phyloP scores from a whole-genome alignment of 2,329 filamentous ascomycete species.

The Pezicula neosporulosa region DNA sequence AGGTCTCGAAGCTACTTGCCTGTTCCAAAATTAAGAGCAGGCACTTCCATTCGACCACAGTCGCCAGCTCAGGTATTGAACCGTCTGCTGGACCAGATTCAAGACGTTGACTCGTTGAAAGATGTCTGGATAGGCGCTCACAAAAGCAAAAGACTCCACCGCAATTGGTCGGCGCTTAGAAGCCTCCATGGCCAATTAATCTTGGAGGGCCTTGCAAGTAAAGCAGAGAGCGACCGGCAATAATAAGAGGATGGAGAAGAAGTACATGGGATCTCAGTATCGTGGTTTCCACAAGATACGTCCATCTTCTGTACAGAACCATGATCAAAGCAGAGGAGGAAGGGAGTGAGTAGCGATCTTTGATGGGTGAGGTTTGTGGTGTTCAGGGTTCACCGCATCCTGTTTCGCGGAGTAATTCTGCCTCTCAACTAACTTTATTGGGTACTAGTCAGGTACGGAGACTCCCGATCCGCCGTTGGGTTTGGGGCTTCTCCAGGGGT shows the following conservation, averaged over 20 bases:
- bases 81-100: constrained; percentile 7
- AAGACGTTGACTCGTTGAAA: constrained; percentile 15
- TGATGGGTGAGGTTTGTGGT: too few species aligned
- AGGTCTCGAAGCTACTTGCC: constrained; percentile 6
- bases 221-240: not conserved
- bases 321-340: too few species aligned
- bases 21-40: constrained; percentile 14
- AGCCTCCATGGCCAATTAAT: constrained; percentile 8
- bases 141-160: constrained; percentile 2
- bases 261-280: too few species aligned
- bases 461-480: too few species aligned
- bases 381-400: too few species aligned
- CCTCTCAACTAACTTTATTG: too few species aligned
- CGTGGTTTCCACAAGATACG: not conserved
- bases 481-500: too few species aligned
- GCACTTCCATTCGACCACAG: constrained; percentile 23
- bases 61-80: constrained; percentile 15
- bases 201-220: not conserved
- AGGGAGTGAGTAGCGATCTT: too few species aligned
- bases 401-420: too few species aligned
- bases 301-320: not conserved
- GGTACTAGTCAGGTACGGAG: too few species aligned
- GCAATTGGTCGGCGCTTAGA: constrained; percentile 16
- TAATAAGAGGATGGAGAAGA: not conserved
- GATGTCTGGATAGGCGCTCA: constrained; percentile 24